Evolutionary conservation across 2,329 filamentous ascomycete genomes (phyloP), one percentile per base, ranked within the genome.

Genomic region (Leptosphaerulina australis): DNA sequence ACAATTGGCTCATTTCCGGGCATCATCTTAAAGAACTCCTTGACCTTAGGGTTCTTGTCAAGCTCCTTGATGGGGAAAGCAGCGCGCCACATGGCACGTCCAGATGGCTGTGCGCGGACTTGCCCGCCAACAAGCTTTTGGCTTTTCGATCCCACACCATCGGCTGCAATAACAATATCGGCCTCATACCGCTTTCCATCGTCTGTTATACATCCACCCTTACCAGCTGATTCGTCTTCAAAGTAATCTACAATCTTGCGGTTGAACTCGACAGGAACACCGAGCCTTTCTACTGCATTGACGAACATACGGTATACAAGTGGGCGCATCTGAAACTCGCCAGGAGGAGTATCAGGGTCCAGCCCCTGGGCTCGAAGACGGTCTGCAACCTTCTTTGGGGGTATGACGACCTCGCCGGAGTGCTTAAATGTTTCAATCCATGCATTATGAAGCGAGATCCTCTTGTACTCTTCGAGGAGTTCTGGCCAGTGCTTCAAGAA

Each of bases 401-500:
- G 66, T 46, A 82, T 76, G 59, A 81, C 77, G 28, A 70, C 70
- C 54, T 79, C 75, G 34, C 79, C 80, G 24, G 72, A 76, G 60
- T 82, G 80, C 64, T 81, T 81, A 71, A 78, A 81, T 0, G 79
- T 82, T 66, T 81, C 78, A 26, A 82, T 81, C 78, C 79, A 82
- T 11, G 77, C 75, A 62, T 81, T 77, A 59, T 81, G 77, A 40
- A 82, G 75, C 14, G 79, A 81, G 41, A 82, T 82, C 6, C 66
- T 58, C 45, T 79, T 74, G 66, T 79, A 82, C 56, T 82, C 79
- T 39, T 74, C 68, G 30, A 73, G 70, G 62, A 84, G 72, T 44
- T 81, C 78, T 8, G 80, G 79, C 79, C 80, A 82, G 52, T 82
- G 78, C 64, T 78, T 79, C 63, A 83, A 76, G 68, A 82, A 82